These are phyloP conservation scores for Acanthamoeba triangularis DNA, from an alignment of 208 protist species.

Conservation along the genomic window DNA sequence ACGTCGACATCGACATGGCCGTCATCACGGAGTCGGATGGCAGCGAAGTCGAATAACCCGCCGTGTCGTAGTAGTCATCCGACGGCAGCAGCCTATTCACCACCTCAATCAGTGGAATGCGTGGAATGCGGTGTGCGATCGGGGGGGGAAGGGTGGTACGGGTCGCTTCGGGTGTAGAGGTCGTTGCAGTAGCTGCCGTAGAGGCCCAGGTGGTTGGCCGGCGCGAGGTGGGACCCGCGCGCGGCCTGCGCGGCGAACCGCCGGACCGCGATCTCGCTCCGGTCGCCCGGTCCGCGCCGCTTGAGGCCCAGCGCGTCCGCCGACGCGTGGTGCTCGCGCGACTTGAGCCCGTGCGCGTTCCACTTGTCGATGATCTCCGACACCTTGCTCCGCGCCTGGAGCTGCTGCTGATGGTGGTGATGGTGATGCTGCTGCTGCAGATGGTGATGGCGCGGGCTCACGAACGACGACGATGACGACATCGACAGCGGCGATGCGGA, in stretches of 20 bases:
- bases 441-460: not conserved
- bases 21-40: too few relatives aligned
- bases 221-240: not conserved
- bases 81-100: too few relatives aligned
- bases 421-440: not conserved
- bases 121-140: not conserved
- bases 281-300: not conserved
- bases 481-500: not conserved
- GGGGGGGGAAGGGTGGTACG: not conserved
- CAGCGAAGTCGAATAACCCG: too few relatives aligned
- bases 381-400: not conserved
- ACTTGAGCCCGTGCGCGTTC: slow-evolving; percentile 21
- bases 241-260: not conserved
- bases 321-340: not conserved
- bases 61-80: too few relatives aligned
- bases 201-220: not conserved
- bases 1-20: too few relatives aligned
- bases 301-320: not conserved
- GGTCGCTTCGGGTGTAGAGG: not conserved
- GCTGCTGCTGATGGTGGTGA: not conserved
- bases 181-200: not conserved
- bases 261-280: not conserved
- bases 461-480: not conserved
- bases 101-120: not conserved
- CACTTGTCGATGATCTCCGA: slow-evolving; percentile 56